Evolutionary conservation across 2,329 filamentous ascomycete genomes (phyloP), one percentile per base, ranked within the genome.

Genomic region (Phoma sp.): DNA sequence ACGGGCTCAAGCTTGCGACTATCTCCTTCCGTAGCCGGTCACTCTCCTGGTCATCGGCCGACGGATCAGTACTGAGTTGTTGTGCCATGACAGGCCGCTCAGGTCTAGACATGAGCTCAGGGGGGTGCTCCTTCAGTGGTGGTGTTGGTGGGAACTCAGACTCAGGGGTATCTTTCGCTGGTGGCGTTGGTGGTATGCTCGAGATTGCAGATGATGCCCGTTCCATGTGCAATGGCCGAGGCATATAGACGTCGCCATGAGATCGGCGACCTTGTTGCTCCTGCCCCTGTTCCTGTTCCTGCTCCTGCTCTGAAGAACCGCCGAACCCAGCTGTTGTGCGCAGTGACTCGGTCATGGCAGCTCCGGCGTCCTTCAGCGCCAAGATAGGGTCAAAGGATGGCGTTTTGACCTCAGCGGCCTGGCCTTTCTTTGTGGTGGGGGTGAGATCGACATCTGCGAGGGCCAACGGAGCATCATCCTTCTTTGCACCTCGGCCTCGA

Each of bases 21-120:
- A 93, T 93, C 64, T 93, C 90, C 55, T 91, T 88, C 25, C 86
- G 82, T 41, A 93, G 72, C 51, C 84, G 81, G 61, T 93, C 90
- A 65, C 84, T 92, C 65, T 92, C 89, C 61, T 88, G 85, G 55
- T 87, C 79, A 27, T 85, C 81, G 0, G 82, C 81, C 7, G 76
- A 77, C 7, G 81, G 80, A 9, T 80, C 80, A 0, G 81, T 83
- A 65, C 82, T 84, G 43, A 80, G 53, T 40, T 75, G 68, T 17
- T 69, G 61, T 22, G 71, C 43, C 35, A 74, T 65, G 10, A 55
- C 43, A 9, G 72, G 72, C 9, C 69, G 64, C 21, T 64, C 62
- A 9, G 63, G 60, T 46, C 51, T 32, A 38, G 50, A 22, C 37
- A 57, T 43, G 7, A 57, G 45, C 13, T 65, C 62, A 12, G 62